Percentiles rank a stretch among this genome's conserved stretches.
These are phyloP conservation scores for Kuraishia molischiana DNA, from an alignment of 805 yeast genomes.

Conservation along the genomic window DNA sequence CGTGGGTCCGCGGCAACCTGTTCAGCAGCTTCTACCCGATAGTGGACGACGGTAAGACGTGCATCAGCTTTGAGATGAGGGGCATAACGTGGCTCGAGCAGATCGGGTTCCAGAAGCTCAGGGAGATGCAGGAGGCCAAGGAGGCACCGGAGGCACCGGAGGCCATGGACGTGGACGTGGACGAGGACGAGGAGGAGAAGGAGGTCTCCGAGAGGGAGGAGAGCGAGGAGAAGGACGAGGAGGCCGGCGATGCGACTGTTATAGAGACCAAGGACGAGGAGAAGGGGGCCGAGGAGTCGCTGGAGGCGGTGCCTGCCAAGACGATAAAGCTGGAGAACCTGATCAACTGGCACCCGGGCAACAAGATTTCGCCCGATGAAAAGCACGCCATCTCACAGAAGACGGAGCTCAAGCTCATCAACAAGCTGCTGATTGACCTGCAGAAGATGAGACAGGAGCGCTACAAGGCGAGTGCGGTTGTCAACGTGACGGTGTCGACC, in stretches of 20 bases:
- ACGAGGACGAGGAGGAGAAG: slow-evolving; percentile 7
- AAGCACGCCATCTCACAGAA: slow-evolving; percentile 11
- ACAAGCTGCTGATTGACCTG: slow-evolving; percentile 35
- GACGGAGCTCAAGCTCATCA: slow-evolving; percentile 27
- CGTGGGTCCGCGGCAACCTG: slow-evolving; percentile 48
- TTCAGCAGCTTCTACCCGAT: slow-evolving; percentile 50
- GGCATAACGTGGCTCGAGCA: slow-evolving; percentile 46
- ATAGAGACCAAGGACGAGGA: background rate
- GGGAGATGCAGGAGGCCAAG: slow-evolving; percentile 6
- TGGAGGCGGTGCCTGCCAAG: background rate
- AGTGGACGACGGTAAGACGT: slow-evolving; percentile 47
- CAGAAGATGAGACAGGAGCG: slow-evolving; percentile 41
- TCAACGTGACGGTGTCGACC: slow-evolving; percentile 4
- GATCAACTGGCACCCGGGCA: slow-evolving; percentile 16
- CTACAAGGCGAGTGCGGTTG: slow-evolving; percentile 8
- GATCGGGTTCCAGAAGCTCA: slow-evolving; percentile 33
- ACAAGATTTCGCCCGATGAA: slow-evolving; percentile 15
- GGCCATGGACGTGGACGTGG: slow-evolving; percentile 7
- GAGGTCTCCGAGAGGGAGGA: slow-evolving; percentile 4
- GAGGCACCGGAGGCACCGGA: slow-evolving; percentile 1
- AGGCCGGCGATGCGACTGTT: slow-evolving; percentile 3
- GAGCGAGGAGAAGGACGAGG: slow-evolving; percentile 2
- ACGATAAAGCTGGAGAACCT: slow-evolving; percentile 16
- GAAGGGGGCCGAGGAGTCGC: background rate
- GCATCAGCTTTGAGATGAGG: slow-evolving; percentile 39